phyloP scores from a whole-genome alignment of 2,329 filamentous ascomycete genomes.

The Ceratocystis lukuohia region DNA sequence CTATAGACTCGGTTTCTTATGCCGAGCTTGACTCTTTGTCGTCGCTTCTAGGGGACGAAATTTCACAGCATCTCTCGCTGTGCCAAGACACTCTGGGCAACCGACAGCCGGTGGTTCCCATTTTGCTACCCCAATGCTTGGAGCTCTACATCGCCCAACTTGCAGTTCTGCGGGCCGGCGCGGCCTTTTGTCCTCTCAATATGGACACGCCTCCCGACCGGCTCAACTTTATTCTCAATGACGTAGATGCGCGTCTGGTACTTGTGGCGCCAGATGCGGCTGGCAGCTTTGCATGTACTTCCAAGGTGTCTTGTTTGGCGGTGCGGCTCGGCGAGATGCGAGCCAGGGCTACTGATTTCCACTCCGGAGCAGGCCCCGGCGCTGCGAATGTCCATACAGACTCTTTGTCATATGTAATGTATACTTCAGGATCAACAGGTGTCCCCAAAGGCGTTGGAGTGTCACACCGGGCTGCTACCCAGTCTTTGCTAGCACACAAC shows the following conservation, averaged over 20 bases:
- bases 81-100: not conserved
- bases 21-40: conserved; percentile 2
- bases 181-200: conserved; percentile 73
- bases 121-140: conserved; percentile 64
- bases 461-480: conserved; percentile 66
- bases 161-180: conserved; percentile 67
- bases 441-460: conserved; percentile 77
- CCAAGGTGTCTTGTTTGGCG: not conserved
- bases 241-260: conserved; percentile 57
- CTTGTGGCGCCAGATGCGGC: conserved; percentile 45
- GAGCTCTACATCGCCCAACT: conserved; percentile 66
- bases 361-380: not conserved
- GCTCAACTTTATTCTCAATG: conserved; percentile 65
- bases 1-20: not conserved
- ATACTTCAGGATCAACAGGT: conserved; percentile 82
- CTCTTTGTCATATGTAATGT: conserved; percentile 75
- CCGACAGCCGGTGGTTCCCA: conserved; percentile 45
- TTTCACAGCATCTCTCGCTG: not conserved
- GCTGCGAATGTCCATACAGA: conserved; percentile 21
- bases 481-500: conserved; percentile 72
- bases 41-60: not conserved
- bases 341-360: not conserved
- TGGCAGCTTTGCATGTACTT: conserved; percentile 16
- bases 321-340: conserved; percentile 26
- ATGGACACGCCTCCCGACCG: conserved; percentile 65